Evolutionary conservation across 495 filamentous ascomycete species (phyloP).

Genomic region (Rhypophila decipiens): DNA sequence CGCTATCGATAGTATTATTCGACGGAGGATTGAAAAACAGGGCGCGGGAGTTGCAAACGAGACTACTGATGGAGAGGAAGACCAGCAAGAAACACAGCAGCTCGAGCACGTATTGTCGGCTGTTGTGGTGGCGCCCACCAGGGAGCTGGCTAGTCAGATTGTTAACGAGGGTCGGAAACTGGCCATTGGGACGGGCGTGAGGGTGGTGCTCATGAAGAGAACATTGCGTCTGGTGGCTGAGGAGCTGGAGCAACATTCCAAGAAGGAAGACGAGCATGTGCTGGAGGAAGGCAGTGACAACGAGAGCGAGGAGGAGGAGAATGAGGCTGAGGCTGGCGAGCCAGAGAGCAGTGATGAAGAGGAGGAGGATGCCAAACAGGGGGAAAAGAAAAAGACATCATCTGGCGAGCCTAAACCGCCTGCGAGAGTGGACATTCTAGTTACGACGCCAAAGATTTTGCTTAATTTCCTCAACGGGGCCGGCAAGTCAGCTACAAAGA

Average conservation of each 20-base stretch:
- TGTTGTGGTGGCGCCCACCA: slow-evolving; percentile 81
- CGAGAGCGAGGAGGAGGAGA: slow-evolving; percentile 10
- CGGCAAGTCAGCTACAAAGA: slow-evolving; percentile 35
- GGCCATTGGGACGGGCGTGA: slow-evolving; percentile 67
- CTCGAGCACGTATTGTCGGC: slow-evolving; percentile 53
- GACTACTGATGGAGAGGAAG: too few species aligned
- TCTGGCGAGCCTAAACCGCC: slow-evolving; percentile 27
- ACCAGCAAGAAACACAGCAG: too few species aligned
- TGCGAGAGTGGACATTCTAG: slow-evolving; percentile 74
- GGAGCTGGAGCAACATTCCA: slow-evolving; percentile 32
- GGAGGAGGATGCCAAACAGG: slow-evolving; percentile 26
- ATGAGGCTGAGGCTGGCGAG: slow-evolving; percentile 26
- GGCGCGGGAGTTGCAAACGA: too few species aligned
- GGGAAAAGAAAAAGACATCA: slow-evolving; percentile 13
- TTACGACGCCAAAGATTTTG: slow-evolving; percentile 78
- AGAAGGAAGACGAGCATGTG: slow-evolving; percentile 31
- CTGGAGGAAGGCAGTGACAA: slow-evolving; percentile 19
- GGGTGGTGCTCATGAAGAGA: slow-evolving; percentile 77
- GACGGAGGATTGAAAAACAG: slow-evolving; percentile 31
- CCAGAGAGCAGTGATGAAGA: slow-evolving; percentile 30
- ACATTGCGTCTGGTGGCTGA: slow-evolving; percentile 62
- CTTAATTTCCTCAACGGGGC: slow-evolving; percentile 64
- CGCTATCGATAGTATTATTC: slow-evolving; percentile 66
- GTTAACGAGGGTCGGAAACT: slow-evolving; percentile 87
- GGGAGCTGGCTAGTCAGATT: slow-evolving; percentile 87